Evolutionary conservation across 768 basidiomycete genomes (phyloP), one percentile per base, ranked within the genome.

Genomic region (Xerocomellus intermedius): DNA sequence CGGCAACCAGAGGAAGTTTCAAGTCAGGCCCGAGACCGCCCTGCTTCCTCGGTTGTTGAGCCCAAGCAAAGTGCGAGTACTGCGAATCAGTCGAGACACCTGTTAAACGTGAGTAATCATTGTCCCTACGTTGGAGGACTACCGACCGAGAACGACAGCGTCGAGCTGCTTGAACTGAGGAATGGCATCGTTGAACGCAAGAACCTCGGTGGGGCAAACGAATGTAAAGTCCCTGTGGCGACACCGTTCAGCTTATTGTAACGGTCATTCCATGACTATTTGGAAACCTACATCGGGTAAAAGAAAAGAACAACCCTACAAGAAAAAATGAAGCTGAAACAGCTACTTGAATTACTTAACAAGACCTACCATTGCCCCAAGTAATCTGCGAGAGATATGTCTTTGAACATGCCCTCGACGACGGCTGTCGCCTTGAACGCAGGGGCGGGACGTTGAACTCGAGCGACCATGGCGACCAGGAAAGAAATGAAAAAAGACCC

Each of bases 201-300:
- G 82, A 68, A 97, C 95, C 74, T 96, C 94, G 54, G 93, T 94
- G n/a, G 92, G 92, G 75, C 92, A 95, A 64, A 91, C 89, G 62
- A 90, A 91, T 37, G 91, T 91, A 73, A 91, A 92, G 66, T 90
- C 89, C 78, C 88, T 92, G 57, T 24, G 38, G 24, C 33, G 19
- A 52, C 8, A 10, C 22, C 12, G 30, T 16, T 59, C 42, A 59
- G 42, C 26, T 17, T 28, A 36, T 28, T 24, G 35, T 1, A 13
- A 41, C 24, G 4, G 19, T 30, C 26, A 48, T 5, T n/a, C 24
- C n/a, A 19, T 14, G 5, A n/a, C 6, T 10, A 0, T 22, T n/a
- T 17, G 37, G 46, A 60, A 37, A 73, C 87, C 59, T 75, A 92
- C 90, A 96, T 83, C 6, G 94, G 94, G 75, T 97, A 97, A 77